Evolutionary conservation across 805 yeast genomes (phyloP), one percentile per base, ranked within the genome.

Genomic region (Myxozyma nipponensis): DNA sequence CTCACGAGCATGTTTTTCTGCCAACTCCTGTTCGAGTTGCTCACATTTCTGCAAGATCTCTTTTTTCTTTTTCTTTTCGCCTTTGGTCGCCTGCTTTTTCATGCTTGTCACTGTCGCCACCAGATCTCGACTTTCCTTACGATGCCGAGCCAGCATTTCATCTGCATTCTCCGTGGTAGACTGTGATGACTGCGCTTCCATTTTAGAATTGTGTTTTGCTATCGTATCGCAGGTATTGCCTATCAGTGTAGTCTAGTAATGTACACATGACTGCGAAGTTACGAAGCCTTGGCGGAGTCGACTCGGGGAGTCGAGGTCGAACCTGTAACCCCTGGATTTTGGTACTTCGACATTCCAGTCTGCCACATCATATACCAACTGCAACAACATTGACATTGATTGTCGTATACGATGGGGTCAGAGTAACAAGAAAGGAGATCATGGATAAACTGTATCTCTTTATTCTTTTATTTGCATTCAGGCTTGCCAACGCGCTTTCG

Each of bases 21-120:
- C 77, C 61, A 87, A 63, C 9, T 74, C 77, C 1, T 68, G 68
- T 60, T 85, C 87, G 70, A 87, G 59, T 39, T 74, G 78, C 36
- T 72, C 72, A 59, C 90, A 82, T 61, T 78, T 78, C 46, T 72
- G 72, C 57, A 74, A 66, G 7, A 87, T 82, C 53, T 79, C 80
- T 65, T 84, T 85, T 59, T 84, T 77, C 44, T 82, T 85, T 51
- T 59, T 57, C 65, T 84, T 85, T 34, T 64, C 68, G 43, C 88
- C 83, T 63, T 87, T 86, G 17, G 87, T 80, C 1, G 91, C 90
- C 66, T 83, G 91, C 61, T 86, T 86, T 69, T 84, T 86, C 75
- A 89, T 68, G 1, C 85, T 83, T 2, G 95, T 87, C 26, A 81
- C 72, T 26, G 77, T 75, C 7, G 85, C 83, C 19, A 77, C 72